phyloP scores from a whole-genome alignment of 1,284 basidiomycete genomes.

The Ganoderma multipileum region DNA sequence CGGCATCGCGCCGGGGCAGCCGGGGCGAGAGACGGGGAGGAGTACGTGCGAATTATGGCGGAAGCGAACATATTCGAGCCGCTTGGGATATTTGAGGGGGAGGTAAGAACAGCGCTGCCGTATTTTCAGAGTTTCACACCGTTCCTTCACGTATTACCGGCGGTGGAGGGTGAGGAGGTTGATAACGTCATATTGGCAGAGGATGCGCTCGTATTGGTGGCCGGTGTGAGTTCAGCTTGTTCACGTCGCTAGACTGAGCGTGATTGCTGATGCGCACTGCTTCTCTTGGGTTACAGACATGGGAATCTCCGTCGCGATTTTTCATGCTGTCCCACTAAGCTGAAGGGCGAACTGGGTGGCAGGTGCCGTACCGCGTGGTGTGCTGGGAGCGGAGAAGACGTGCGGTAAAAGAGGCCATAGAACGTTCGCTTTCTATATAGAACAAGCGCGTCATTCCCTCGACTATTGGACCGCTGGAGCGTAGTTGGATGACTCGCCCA shows the following conservation, averaged over 20 bases:
- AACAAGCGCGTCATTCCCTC: background rate
- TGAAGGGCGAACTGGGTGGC: too few species aligned
- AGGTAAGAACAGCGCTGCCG: constrained; percentile 53
- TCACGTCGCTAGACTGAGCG: background rate
- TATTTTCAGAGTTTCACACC: constrained; percentile 43
- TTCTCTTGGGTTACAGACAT: constrained; percentile 21
- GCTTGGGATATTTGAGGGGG: constrained; percentile 42
- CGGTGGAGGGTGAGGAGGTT: constrained; percentile 29
- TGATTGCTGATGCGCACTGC: background rate
- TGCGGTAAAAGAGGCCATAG: too few species aligned
- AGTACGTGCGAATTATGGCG: constrained; percentile 13
- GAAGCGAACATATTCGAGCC: constrained; percentile 25
- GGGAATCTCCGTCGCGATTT: constrained; percentile 37
- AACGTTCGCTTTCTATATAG: background rate
- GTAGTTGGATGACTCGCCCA: background rate
- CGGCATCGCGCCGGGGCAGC: constrained; percentile 30
- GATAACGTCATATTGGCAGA: constrained; percentile 58
- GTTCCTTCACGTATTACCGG: background rate
- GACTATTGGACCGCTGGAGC: background rate
- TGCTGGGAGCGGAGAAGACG: too few species aligned
- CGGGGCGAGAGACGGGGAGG: background rate
- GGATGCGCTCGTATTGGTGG: constrained; percentile 57
- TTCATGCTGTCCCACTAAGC: constrained; percentile 28
- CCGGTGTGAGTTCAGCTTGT: constrained; percentile 43
- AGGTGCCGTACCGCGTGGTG: too few species aligned